Evolutionary conservation across 768 basidiomycete species (phyloP), one percentile per base, ranked within the genome.

Genomic region (Naganishia vishniacii): DNA sequence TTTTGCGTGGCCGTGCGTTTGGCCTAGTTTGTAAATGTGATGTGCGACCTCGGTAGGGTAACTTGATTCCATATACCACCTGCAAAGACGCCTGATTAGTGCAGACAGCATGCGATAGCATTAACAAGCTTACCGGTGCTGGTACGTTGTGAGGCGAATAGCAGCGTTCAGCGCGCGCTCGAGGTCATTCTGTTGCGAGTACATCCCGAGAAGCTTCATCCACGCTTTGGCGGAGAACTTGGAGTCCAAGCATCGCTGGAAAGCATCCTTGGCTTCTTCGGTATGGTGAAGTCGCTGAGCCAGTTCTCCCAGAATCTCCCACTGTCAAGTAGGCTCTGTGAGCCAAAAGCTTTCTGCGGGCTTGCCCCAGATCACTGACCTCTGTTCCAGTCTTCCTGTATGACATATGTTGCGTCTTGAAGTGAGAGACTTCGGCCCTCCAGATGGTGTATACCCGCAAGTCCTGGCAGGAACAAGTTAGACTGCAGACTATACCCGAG

Each of bases 401-500:
- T 0, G 93, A 92, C 63, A 98, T 88, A 68, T 95, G 93, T 76
- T 98, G 94, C 2, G 91, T 93, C 75, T 95, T 98, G 84, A 95
- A 99, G 75, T 99, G 95, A 0, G 93, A 92, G 12, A 97, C 89
- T 74, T 98, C 95, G 2, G 95, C 94, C 25, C 95, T 84, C 84
- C 94, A 99, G 72, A 99, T 98, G 0, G 95, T 99, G 88, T 94
- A 98, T 4, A 99, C 89, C 16, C 95, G 85, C 41, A 99, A 81
- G 75, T 99, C 95, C 90, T 93, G 67, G 7, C 37, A 34, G 8
- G 0, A 31, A n/a, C 4, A 6, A 60, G 26, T 61, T 41, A 49
- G 32, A 41, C 18, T 56, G 20, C 34, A 20, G 7, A 15, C 23
- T 44, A 48, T n/a, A 25, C 23, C 25, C 13, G 18, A 46, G 16